Base-by-base conservation (phyloP, 345 rosid genomes). In the Moringa oleifera region DNA sequence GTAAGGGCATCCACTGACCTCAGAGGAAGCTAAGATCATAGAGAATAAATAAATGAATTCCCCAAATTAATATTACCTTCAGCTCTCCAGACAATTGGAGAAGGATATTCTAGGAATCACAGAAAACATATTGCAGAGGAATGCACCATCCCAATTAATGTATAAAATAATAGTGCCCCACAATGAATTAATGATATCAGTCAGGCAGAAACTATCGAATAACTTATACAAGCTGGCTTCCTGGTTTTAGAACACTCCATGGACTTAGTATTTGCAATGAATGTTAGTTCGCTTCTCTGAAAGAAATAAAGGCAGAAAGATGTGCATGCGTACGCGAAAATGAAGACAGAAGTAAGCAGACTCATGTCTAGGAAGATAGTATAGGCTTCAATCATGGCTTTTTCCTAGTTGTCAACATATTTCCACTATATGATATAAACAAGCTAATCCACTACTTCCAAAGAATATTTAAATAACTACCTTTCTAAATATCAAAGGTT, bases 11-110 rank as follows among this genome's bases (percentile, higher is more conserved):
- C 99, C 28, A 77, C 95, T 24, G 89, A 83, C 46, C 71, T 76
- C 57, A 86, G 95, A 72, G 96, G 96, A 58, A 94, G 90, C 97
- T 94, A 88, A 41, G 73, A 78, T 68, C 68, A 68, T 52, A 54
- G 63, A 55, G 21, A 41, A 60, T 16, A 21, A 63, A 61, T 10
- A 46, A 55, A 47, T 50, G 51, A 53, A 12, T 23, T 64, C 25
- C 20, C 52, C 57, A 49, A 49, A 49, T 4, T n/a, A 49, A 16
- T 2, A 7, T 4, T 49, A 49, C 5, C 2, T 31, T 55, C 4
- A 51, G 15, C 41, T 31, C 49, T 68, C 71, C 37, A 33, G 6
- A 33, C 37, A 5, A n/a, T 64, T 50, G 0, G 54, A 18, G 20
- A 62, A 57, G 50, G n/a, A 4, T n/a, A 58, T 17, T 18, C 18